phyloP scores from a whole-genome alignment of 2,329 filamentous ascomycete genomes.

The Ophiostoma australiae region DNA sequence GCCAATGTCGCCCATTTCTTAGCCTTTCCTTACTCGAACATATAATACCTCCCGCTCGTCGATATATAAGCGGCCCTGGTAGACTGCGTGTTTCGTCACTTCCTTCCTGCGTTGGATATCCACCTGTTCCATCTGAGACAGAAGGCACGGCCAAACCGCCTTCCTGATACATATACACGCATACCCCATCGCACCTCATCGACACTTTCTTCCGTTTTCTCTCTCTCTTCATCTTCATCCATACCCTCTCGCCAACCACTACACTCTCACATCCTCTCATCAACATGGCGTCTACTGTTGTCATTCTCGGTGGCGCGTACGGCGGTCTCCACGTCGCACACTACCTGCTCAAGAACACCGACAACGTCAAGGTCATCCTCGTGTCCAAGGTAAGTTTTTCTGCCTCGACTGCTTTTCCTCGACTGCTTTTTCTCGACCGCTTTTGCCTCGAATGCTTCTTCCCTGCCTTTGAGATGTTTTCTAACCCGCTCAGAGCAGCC shows the following conservation, averaged over 20 bases:
- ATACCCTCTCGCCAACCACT: background rate
- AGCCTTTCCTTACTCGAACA: background rate
- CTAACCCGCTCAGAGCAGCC: slow-evolving; percentile 42
- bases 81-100: background rate
- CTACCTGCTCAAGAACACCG: slow-evolving; percentile 47
- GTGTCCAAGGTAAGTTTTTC: slow-evolving; percentile 46
- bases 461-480: background rate
- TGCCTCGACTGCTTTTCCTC: background rate
- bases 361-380: slow-evolving; percentile 50
- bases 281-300: slow-evolving; percentile 47
- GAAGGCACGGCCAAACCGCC: background rate
- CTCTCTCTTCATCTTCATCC: slow-evolving; percentile 12
- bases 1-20: background rate
- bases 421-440: background rate
- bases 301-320: slow-evolving; percentile 52
- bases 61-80: background rate
- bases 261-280: background rate
- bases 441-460: background rate
- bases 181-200: background rate
- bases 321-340: slow-evolving; percentile 52
- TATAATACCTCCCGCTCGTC: background rate
- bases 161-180: slow-evolving; percentile 5
- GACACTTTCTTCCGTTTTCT: background rate
- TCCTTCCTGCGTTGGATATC: background rate
- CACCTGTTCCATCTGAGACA: background rate